phyloP scores from a whole-genome alignment of 2,329 filamentous ascomycete species.

The Pseudocercospora fuligena region DNA sequence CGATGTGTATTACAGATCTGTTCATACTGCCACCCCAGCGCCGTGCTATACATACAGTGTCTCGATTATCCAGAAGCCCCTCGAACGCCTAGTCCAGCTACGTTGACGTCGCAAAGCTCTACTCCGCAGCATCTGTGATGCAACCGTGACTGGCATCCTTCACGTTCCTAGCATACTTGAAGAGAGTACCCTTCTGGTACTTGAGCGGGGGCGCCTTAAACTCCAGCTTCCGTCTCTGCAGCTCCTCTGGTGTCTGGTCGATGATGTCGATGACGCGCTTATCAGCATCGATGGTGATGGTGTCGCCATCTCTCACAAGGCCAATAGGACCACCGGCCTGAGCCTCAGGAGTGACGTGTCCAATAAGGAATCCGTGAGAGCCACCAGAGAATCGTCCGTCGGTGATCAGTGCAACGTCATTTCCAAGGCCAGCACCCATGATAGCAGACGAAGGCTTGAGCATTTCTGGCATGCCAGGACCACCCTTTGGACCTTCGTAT shows the following conservation, averaged over 20 bases:
- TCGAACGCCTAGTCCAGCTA: not conserved
- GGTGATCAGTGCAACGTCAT: conserved; percentile 75
- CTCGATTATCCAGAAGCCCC: not conserved
- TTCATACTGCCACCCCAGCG: not conserved
- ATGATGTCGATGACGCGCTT: conserved; percentile 66
- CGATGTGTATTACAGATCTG: conserved; percentile 2
- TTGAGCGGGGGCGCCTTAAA: conserved; percentile 61
- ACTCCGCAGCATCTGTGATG: conserved; percentile 55
- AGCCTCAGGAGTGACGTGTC: conserved; percentile 86
- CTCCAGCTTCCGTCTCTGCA: conserved; percentile 55
- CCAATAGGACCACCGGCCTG: conserved; percentile 84
- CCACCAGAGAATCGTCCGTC: conserved; percentile 80
- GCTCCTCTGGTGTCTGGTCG: conserved; percentile 67
- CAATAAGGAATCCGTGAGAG: conserved; percentile 84
- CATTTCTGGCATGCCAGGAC: conserved; percentile 78
- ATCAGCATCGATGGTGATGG: conserved; percentile 81
- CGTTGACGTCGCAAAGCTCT: not conserved
- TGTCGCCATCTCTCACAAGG: conserved; percentile 79
- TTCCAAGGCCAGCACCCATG: conserved; percentile 73
- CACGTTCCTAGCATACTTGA: conserved; percentile 63
- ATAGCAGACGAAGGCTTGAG: conserved; percentile 73
- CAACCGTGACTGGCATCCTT: conserved; percentile 64
- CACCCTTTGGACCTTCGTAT: conserved; percentile 74
- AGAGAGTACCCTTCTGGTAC: conserved; percentile 63
- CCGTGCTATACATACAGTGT: conserved; percentile 6